These are phyloP conservation scores for Ascochyta viciae-villosae DNA, from an alignment of 2,329 filamentous ascomycete species.

Conservation along the genomic window DNA sequence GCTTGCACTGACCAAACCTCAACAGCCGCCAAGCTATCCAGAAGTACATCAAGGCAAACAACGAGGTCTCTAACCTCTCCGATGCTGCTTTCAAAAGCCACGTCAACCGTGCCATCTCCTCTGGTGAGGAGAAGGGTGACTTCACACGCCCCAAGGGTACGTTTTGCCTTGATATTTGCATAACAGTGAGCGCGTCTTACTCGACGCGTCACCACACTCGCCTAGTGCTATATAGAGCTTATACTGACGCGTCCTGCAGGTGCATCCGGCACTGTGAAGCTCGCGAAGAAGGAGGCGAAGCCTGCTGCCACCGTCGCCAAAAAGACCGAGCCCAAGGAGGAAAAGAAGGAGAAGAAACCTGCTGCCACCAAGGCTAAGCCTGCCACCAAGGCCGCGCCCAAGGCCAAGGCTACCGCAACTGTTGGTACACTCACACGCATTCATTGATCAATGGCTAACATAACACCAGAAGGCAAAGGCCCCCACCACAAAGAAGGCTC, in stretches of 20 bases:
- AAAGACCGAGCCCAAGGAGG: conserved; percentile 40
- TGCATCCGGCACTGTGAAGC: conserved; percentile 89
- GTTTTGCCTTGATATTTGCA: conserved; percentile 38
- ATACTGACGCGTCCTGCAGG: conserved; percentile 58
- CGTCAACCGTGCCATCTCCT: conserved; percentile 85
- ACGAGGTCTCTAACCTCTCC: conserved; percentile 64
- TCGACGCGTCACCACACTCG: background rate
- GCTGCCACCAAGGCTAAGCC: conserved; percentile 41
- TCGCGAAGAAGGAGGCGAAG: conserved; percentile 75
- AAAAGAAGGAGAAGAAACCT: conserved; percentile 42
- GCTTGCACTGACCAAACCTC: conserved; percentile 44
- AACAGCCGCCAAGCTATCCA: conserved; percentile 73
- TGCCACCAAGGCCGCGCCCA: conserved; percentile 30
- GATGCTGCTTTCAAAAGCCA: conserved; percentile 71
- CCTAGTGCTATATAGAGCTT: background rate
- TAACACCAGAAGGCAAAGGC: conserved; percentile 36
- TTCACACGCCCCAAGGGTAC: conserved; percentile 92
- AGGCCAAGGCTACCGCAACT: conserved; percentile 35
- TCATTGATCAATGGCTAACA: conserved; percentile 20
- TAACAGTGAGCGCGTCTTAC: background rate
- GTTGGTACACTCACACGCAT: conserved; percentile 21
- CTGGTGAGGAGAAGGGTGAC: conserved; percentile 83
- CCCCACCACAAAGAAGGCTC: conserved; percentile 58
- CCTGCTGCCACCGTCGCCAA: conserved; percentile 38
- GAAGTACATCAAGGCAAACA: conserved; percentile 77